Evolutionary conservation across 768 basidiomycete species (phyloP), one percentile per base, ranked within the genome.

Genomic region (Goffeauzyma gilvescens): DNA sequence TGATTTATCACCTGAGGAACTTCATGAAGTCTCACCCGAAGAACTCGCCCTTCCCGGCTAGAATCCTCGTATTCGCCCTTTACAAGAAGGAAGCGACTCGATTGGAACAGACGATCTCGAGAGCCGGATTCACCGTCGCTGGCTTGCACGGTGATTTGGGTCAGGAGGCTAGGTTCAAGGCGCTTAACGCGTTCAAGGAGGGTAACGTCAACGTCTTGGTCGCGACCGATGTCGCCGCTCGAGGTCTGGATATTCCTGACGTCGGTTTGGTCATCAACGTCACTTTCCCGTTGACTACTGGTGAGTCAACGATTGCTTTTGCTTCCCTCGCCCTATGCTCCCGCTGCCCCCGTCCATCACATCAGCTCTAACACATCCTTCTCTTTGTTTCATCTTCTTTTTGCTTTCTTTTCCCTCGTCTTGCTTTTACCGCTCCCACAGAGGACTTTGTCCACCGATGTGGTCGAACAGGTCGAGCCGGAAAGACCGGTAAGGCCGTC

Each of bases 61-160:
- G 83, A 27, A 73, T 84, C 46, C 75, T 98, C 25, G 73, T 98
- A 21, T 98, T 98, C 60, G 90, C 82, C 13, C 70, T 96, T 28
- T 98, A 98, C 70, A 98, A 98, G 67, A 90, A 87, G 61, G 93
- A 95, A 63, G 85, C 89, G 6, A 73, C 81, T 14, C 73, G 93
- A n/a, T 75, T 98, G 2, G 84, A 84, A 59, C 69, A 73, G 52
- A 79, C 75, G 56, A 74, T 98, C 10, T 66, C 69, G 40, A 68
- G 75, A 38, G 74, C 78, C 20, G 84, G 76, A 15, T 87, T 81
- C 67, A 64, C 72, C 20, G 85, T 87, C 13, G 78, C 74, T 5
- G 79, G 79, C 2, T 68, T 93, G 31, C 89, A 90, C 53, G 89
- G 89, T 1, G 89, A 96, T 65, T 71, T 95, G 75, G 71, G 78